phyloP scores from a whole-genome alignment of 805 yeast genomes.

The Saccharomycopsis amapae region DNA sequence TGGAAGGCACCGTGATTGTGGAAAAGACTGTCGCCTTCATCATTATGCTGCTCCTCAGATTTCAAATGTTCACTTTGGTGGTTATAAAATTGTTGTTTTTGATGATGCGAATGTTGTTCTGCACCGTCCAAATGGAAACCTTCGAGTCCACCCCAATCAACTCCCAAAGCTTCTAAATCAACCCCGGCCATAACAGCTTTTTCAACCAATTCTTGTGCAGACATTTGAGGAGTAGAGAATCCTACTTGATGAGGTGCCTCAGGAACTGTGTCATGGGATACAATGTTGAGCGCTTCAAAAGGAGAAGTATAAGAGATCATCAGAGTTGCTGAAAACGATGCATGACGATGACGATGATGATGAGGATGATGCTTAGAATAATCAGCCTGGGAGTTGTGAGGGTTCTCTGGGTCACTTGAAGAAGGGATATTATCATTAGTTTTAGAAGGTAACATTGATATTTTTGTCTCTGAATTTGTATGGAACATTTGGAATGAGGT shows the following conservation, averaged over 20 bases:
- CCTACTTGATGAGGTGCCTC: conserved; percentile 66
- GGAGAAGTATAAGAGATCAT: conserved; percentile 51
- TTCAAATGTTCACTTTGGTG: background rate
- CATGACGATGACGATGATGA: conserved; percentile 34
- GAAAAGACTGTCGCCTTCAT: background rate
- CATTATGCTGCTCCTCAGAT: background rate
- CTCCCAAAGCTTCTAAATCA: conserved; percentile 33
- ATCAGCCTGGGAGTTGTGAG: too few relatives aligned
- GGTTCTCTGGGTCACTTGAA: too few relatives aligned
- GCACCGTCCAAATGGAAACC: conserved; percentile 2
- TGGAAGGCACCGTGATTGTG: conserved; percentile 3
- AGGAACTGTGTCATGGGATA: conserved; percentile 20
- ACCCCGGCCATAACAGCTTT: conserved; percentile 31
- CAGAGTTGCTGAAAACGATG: conserved; percentile 60
- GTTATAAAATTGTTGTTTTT: too few relatives aligned
- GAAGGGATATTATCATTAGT: too few relatives aligned
- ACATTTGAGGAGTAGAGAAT: conserved; percentile 73
- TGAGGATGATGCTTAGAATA: background rate
- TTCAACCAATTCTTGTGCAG: conserved; percentile 39
- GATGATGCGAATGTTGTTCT: background rate
- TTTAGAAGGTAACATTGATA: background rate
- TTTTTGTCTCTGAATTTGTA: background rate
- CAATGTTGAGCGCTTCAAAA: conserved; percentile 36
- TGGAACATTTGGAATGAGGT: conserved; percentile 11
- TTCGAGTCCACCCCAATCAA: conserved; percentile 26